A percentile compares a stretch with the other conserved stretches of the same genome.
phyloP scores from a whole-genome alignment of 306 rosid species.

The Inga leiocalycina region DNA sequence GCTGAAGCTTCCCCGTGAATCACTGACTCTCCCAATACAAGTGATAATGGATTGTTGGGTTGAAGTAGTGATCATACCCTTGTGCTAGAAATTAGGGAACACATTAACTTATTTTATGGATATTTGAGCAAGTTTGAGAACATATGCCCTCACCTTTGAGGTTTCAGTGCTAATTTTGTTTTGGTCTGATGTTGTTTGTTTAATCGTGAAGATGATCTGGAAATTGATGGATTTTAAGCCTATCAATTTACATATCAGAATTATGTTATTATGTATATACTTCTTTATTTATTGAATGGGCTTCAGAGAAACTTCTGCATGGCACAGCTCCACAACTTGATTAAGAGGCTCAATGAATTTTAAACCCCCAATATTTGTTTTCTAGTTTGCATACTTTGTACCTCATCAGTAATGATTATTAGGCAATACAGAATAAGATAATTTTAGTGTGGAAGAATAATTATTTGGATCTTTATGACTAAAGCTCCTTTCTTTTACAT shows the following conservation, averaged over 20 bases:
- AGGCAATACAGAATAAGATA: not conserved
- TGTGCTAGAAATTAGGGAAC: not conserved
- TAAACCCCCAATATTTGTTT: not conserved
- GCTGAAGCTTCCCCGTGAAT: not conserved
- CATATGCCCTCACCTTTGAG: not conserved
- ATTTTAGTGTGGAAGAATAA: not conserved
- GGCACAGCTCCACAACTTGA: not conserved
- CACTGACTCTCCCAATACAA: not conserved
- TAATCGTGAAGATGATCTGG: not conserved
- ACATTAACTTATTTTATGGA: not conserved
- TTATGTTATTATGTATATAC: not conserved
- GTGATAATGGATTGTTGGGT: not conserved
- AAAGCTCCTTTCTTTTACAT: not conserved
- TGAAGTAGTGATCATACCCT: not conserved
- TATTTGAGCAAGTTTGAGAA: not conserved
- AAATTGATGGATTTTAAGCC: not conserved
- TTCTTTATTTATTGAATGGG: not conserved
- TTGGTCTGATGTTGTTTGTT: not conserved
- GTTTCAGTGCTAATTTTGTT: slow-evolving; percentile 1
- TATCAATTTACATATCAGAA: not conserved
- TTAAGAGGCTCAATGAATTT: not conserved
- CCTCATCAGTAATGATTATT: not conserved
- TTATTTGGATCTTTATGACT: slow-evolving; percentile 27
- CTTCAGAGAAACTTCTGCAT: not conserved
- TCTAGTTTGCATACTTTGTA: not conserved